phyloP scores from a whole-genome alignment of 306 rosid species.

The Cercis canadensis region DNA sequence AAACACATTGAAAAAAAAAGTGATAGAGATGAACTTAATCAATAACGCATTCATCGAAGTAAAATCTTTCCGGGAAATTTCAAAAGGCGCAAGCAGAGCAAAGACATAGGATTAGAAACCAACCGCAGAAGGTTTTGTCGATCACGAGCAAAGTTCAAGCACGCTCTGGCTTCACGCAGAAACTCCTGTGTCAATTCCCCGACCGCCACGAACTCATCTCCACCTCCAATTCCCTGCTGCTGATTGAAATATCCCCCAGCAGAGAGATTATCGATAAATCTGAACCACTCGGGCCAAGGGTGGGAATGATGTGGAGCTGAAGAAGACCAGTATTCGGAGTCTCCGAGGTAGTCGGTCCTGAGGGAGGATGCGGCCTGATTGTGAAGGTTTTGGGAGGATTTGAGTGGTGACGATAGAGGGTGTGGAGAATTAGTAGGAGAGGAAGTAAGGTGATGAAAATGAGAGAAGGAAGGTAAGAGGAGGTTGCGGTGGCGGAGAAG shows the following conservation, averaged over 20 bases:
- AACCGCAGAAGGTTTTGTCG: conserved; percentile 71
- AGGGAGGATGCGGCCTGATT: conserved; percentile 41
- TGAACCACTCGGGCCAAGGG: conserved; percentile 72
- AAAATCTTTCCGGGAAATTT: background rate
- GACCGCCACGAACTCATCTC: conserved; percentile 34
- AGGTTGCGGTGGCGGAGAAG: conserved; percentile 46
- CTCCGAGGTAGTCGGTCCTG: conserved; percentile 27
- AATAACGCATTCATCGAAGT: background rate
- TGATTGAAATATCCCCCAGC: conserved; percentile 50
- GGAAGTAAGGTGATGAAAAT: conserved; percentile 22
- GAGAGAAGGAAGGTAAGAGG: conserved; percentile 26
- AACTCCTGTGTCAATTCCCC: conserved; percentile 41
- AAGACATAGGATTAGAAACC: background rate
- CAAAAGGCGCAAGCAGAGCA: conserved; percentile 6
- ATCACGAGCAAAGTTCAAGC: conserved; percentile 67
- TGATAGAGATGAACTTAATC: background rate
- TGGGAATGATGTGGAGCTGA: conserved; percentile 15
- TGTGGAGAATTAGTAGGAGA: conserved; percentile 22
- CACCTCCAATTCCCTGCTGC: conserved; percentile 11
- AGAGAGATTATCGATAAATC: conserved; percentile 55
- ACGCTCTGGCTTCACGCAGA: conserved; percentile 55
- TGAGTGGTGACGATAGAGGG: conserved; percentile 32
- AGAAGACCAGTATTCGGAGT: conserved; percentile 18
- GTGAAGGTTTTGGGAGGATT: conserved; percentile 53
- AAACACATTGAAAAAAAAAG: background rate